phyloP scores from a whole-genome alignment of 1,284 basidiomycete species.

The Sporisorium sorghi region DNA sequence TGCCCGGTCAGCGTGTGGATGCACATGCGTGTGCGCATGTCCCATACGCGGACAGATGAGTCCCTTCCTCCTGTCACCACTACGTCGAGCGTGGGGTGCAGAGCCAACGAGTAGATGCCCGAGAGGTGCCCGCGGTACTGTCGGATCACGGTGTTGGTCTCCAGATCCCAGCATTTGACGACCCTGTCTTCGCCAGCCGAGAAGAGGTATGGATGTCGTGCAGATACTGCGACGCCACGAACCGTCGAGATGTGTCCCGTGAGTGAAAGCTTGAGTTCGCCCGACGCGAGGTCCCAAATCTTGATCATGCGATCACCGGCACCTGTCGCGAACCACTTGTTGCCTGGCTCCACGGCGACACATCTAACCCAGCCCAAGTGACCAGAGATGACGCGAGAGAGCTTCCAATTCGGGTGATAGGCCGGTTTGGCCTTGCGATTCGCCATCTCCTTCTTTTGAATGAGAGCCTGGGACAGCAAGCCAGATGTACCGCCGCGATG shows the following conservation, averaged over 20 bases:
- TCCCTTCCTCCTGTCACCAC: slow-evolving; percentile 95
- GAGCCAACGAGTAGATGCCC: slow-evolving; percentile 81
- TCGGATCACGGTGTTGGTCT: slow-evolving; percentile 97
- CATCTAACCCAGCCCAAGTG: slow-evolving; percentile 98
- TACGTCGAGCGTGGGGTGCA: slow-evolving; percentile 95
- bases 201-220: slow-evolving; percentile 95
- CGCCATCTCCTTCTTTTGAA: slow-evolving; percentile 63
- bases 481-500: slow-evolving; percentile 44
- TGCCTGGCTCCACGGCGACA: slow-evolving; percentile 94
- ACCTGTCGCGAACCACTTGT: slow-evolving; percentile 98
- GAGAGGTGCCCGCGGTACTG: slow-evolving; percentile 98
- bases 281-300: slow-evolving; percentile 98
- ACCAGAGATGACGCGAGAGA: slow-evolving; percentile 94
- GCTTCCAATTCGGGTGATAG: slow-evolving; percentile 93
- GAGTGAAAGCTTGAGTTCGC: slow-evolving; percentile 91
- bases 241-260: slow-evolving; percentile 99
- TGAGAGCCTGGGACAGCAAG: slow-evolving; percentile 60
- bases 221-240: slow-evolving; percentile 89
- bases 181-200: slow-evolving; percentile 98
- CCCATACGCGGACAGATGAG: slow-evolving; percentile 96
- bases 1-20: slow-evolving; percentile 94
- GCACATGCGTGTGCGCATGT: slow-evolving; percentile 97
- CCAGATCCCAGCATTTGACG: slow-evolving; percentile 99
- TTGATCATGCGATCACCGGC: slow-evolving; percentile 98
- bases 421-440: slow-evolving; percentile 90